Conservation (phyloP, 2,329 filamentous ascomycete species). For the Trichoderma oligosporum region DNA sequence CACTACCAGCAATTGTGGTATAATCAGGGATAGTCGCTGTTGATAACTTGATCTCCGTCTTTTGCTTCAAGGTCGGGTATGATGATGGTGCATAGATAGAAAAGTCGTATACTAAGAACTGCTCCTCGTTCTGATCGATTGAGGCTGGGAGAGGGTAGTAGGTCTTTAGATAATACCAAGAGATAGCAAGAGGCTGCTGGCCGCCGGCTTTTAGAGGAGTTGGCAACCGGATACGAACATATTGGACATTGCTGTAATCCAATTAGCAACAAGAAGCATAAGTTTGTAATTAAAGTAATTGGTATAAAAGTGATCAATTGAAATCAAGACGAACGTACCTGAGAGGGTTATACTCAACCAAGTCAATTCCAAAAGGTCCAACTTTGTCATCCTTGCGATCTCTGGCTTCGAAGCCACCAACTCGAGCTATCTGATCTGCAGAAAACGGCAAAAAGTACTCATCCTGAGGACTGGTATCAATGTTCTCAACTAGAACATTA, state of each 20-base stretch:
- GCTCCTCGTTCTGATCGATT: slow-evolving; percentile 79
- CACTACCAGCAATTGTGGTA: slow-evolving; percentile 63
- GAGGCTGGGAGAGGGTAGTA: slow-evolving; percentile 74
- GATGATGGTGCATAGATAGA: slow-evolving; percentile 79
- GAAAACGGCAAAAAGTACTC: slow-evolving; percentile 93
- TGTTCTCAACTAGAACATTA: slow-evolving; percentile 92
- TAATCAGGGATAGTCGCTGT: slow-evolving; percentile 77
- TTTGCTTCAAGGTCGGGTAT: slow-evolving; percentile 86
- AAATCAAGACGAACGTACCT: slow-evolving; percentile 41
- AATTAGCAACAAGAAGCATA: background rate
- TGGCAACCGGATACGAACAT: slow-evolving; percentile 79
- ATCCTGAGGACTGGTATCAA: slow-evolving; percentile 70
- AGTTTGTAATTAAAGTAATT: no score
- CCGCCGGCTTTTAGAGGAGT: slow-evolving; percentile 68
- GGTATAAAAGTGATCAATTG: background rate
- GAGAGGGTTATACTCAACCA: slow-evolving; percentile 60
- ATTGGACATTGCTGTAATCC: slow-evolving; percentile 63
- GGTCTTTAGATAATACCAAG: slow-evolving; percentile 76
- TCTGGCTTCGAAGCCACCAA: slow-evolving; percentile 86
- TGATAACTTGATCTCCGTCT: slow-evolving; percentile 92
- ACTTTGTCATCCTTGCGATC: slow-evolving; percentile 77
- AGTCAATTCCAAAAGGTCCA: slow-evolving; percentile 64
- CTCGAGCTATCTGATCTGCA: slow-evolving; percentile 64
- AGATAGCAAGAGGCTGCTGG: slow-evolving; percentile 83
- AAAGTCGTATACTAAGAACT: slow-evolving; percentile 83